These are phyloP conservation scores for Scheffersomyces lignosus DNA, from an alignment of 805 yeast species.

Conservation along the genomic window DNA sequence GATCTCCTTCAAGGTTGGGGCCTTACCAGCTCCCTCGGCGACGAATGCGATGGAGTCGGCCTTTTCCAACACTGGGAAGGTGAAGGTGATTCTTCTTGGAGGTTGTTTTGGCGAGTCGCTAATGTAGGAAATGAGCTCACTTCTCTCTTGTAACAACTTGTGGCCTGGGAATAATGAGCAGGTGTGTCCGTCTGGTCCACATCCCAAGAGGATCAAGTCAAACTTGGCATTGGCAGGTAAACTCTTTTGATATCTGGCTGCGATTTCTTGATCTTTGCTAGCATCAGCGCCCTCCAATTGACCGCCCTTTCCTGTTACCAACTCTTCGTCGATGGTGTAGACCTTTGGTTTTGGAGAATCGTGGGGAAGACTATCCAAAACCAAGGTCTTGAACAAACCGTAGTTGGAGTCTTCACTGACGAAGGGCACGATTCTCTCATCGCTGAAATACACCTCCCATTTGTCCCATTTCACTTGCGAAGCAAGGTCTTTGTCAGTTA, in stretches of 20 bases:
- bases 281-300: conserved; percentile 44
- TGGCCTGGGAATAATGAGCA: conserved; percentile 93
- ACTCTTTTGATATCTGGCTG: conserved; percentile 58
- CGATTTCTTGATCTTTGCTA: conserved; percentile 50
- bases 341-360: conserved; percentile 55
- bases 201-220: conserved; percentile 78
- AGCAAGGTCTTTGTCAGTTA: conserved; percentile 51
- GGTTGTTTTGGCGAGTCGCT: conserved; percentile 93
- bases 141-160: conserved; percentile 54
- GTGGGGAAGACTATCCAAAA: conserved; percentile 49
- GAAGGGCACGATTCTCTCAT: conserved; percentile 86
- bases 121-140: conserved; percentile 58
- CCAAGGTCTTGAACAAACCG: conserved; percentile 69
- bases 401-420: conserved; percentile 83
- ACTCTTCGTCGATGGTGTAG: conserved; percentile 61
- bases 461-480: conserved; percentile 59
- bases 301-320: conserved; percentile 53
- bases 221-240: conserved; percentile 50
- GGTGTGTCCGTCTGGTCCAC: conserved; percentile 97
- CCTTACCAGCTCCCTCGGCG: conserved; percentile 87
- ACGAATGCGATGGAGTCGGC: conserved; percentile 69
- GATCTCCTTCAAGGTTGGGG: conserved; percentile 66
- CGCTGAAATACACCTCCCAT: conserved; percentile 85
- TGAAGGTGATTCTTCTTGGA: conserved; percentile 84
- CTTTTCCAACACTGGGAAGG: conserved; percentile 68